Base-by-base conservation (phyloP, 2,329 filamentous ascomycete genomes). In the Fusarium sp. region DNA sequence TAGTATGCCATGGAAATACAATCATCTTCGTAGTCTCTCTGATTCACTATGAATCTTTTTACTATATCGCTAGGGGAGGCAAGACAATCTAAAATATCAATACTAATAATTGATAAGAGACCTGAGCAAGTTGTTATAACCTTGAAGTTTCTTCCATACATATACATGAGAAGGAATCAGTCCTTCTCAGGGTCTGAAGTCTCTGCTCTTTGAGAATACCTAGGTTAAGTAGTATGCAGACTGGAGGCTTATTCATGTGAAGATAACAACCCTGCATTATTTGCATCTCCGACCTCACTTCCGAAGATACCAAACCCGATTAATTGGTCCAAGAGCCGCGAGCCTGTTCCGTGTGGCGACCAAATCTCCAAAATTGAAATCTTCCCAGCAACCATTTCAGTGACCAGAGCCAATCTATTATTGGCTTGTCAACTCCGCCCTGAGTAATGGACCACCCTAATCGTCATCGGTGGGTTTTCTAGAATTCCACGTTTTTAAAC, bases 391-490 rank as follows among this genome's bases (percentile, higher is more conserved):
- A 36, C 36, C 32, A 38, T 24, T n/a, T 64, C 48, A 51, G 30
- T 63, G 51, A 30, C 51, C 35, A 22, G 28, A 63, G 8, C 17
- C 17, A 32, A 56, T 65, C 6, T 42, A 58, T 32, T 15, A 73
- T 73, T 74, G 63, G 72, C 22, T 39, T 30, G n/a, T 50, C 45
- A 60, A 42, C 20, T 41, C 53, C 41, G 59, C 51, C 60, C 39
- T 45, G 69, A 74, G 69, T 74, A 75, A 75, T 75, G 64, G 42
- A 41, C 48, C 60, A 61, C 69, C 67, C 47, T 35, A 26, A 32
- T 48, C 69, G 69, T 73, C 72, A 74, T 70, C 54, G 28, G 72
- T 73, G 64, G 64, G n/a, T 45, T 73, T 70, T 75, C 58, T 63
- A 70, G 53, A 75, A 70, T 42, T 28, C 42, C 60, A 57, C 55